Base-by-base conservation (phyloP, 2,329 filamentous ascomycete genomes). In the Pyrenochaeta sp. region DNA sequence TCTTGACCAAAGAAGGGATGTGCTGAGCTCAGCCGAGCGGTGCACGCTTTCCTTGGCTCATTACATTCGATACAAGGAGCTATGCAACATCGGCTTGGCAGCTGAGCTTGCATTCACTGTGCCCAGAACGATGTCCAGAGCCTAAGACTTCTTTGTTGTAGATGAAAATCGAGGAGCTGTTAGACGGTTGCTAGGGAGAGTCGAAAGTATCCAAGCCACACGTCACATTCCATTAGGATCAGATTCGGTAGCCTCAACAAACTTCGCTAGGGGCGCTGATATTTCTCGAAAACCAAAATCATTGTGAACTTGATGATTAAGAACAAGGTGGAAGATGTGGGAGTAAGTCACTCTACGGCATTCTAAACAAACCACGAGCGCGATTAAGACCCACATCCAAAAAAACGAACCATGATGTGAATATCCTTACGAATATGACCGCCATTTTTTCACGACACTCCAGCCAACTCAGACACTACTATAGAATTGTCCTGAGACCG, bases 341-440 rank as follows among this genome's bases (percentile, higher is more conserved):
- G 23, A 27, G 9, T 9, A 27, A 27, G 23, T 9, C 9, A 9
- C 4, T 27, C 9, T 45, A 48, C 54, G 50, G 39, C 17, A 37
- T 54, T 31, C 41, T 35, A 31, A 33, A 33, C 40, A 21, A 36
- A 37, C 49, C 36, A 44, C 15, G 36, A 21, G 45, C 21, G 18
- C 33, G 44, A 18, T 30, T 15, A 30, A 21, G 53, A 51, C 49
- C 53, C 50, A 54, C 53, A 33, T 45, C 39, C 44, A 7, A 33
- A 23, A 43, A 32, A 30, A 54, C 39, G 32, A 40, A 57, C 27
- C 49, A 35, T 32, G 32, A 36, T 37, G 29, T 42, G 32, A 7
- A 41, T 35, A 42, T 20, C 56, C 30, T 21, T 14, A 18, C 50
- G 44, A 47, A 17, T 5, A 62, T 57, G 56, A 53, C 44, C 27